Conservation (phyloP, 768 basidiomycete genomes). For the Suillus discolor region DNA sequence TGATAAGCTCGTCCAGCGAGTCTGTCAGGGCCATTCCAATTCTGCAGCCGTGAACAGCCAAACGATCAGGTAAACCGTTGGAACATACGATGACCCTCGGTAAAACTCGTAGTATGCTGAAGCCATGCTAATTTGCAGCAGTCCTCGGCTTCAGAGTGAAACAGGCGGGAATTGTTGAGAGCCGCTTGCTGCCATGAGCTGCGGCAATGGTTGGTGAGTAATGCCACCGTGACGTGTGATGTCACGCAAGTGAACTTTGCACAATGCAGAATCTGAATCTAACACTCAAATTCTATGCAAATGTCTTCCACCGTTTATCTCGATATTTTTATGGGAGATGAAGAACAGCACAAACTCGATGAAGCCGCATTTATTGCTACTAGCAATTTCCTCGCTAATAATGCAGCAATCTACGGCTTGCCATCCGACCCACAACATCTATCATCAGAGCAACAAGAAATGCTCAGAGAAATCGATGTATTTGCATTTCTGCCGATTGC, state of each 20-base stretch:
- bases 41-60: constrained; percentile 43
- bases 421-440: constrained; percentile 41
- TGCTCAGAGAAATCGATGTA: constrained; percentile 47
- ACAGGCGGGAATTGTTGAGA: constrained; percentile 3
- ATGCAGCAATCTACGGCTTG: constrained; percentile 45
- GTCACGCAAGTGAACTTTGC: constrained; percentile 28
- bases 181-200: neutral
- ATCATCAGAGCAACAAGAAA: constrained; percentile 44
- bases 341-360: constrained; percentile 25
- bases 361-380: constrained; percentile 36
- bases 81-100: constrained; percentile 83
- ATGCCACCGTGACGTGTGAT: constrained; percentile 25
- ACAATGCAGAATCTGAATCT: neutral
- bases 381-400: constrained; percentile 35
- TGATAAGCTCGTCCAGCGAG: constrained; percentile 97
- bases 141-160: constrained; percentile 13
- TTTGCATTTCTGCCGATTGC: constrained; percentile 37
- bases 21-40: constrained; percentile 98
- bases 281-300: neutral
- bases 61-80: constrained; percentile 4
- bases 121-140: constrained; percentile 53
- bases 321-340: constrained; percentile 46
- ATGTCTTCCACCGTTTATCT: constrained; percentile 31
- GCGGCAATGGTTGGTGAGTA: constrained; percentile 8
- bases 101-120: constrained; percentile 92